phyloP scores from a whole-genome alignment of 1,139 yeast genomes.

The Suhomyces terraborum region DNA sequence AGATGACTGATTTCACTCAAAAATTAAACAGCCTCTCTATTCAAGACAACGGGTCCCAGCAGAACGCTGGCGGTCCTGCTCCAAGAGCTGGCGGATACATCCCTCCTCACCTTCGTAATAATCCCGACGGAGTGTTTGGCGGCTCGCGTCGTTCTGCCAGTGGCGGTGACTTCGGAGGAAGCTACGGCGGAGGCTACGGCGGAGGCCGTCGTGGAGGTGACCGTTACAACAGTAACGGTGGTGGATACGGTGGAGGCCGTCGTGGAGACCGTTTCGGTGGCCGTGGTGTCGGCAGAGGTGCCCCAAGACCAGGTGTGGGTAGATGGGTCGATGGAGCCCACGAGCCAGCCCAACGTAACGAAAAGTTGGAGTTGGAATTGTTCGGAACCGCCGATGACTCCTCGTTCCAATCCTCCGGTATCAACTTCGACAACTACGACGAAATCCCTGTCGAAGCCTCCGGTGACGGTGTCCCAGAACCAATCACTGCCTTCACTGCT shows the following conservation, averaged over 20 bases:
- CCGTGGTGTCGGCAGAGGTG: constrained; percentile 30
- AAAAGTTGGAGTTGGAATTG: constrained; percentile 71
- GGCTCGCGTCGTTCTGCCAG: constrained; percentile 22
- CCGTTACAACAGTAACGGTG: constrained; percentile 17
- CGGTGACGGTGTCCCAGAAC: constrained; percentile 94
- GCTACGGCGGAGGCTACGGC: constrained; percentile 23
- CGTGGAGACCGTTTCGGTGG: constrained; percentile 32
- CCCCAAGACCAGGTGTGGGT: constrained; percentile 55
- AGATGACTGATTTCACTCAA: constrained; percentile 46
- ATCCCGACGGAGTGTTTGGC: constrained; percentile 16
- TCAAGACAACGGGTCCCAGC: constrained; percentile 21
- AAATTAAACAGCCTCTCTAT: constrained; percentile 49
- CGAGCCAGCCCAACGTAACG: constrained; percentile 75
- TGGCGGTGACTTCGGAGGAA: constrained; percentile 25
- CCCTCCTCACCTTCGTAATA: constrained; percentile 67
- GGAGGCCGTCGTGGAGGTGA: constrained; percentile 10
- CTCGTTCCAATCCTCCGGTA: constrained; percentile 88
- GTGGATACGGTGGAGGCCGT: constrained; percentile 25
- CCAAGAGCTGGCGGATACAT: constrained; percentile 42
- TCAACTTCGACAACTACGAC: constrained; percentile 96
- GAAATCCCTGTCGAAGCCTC: constrained; percentile 98
- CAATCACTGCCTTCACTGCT: constrained; percentile 80
- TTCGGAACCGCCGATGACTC: constrained; percentile 89
- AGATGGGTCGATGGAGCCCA: constrained; percentile 88
- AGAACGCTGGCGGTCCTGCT: constrained; percentile 11